These are phyloP conservation scores for Jacaranda mimosifolia DNA, from an alignment of 257 asterid genomes.

Conservation along the genomic window DNA sequence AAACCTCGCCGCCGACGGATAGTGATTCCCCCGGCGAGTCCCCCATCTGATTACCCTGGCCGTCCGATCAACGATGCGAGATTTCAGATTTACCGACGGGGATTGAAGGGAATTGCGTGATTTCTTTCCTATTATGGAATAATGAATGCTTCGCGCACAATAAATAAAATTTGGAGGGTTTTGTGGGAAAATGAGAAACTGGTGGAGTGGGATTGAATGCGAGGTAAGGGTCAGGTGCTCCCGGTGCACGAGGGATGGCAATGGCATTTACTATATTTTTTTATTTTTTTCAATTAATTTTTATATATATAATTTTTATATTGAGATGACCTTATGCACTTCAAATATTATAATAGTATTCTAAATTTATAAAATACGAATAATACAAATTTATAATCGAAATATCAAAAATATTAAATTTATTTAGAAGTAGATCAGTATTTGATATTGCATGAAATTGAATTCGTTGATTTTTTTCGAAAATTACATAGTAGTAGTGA, in stretches of 20 bases:
- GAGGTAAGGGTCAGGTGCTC: not conserved
- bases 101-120: conserved; percentile 24
- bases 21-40: conserved; percentile 56
- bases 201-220: conserved; percentile 32
- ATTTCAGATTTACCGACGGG: conserved; percentile 29
- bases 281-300: too few relatives aligned
- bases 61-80: conserved; percentile 43
- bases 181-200: conserved; percentile 35
- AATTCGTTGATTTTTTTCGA: too few relatives aligned
- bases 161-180: conserved; percentile 28
- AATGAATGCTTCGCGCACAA: conserved; percentile 36
- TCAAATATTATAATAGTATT: too few relatives aligned
- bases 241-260: not conserved
- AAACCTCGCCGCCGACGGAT: conserved; percentile 45
- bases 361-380: too few relatives aligned
- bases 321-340: too few relatives aligned
- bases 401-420: too few relatives aligned
- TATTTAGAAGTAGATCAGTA: too few relatives aligned
- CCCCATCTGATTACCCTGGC: conserved; percentile 54
- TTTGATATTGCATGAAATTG: too few relatives aligned
- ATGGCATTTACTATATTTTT: too few relatives aligned
- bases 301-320: too few relatives aligned
- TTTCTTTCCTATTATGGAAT: conserved; percentile 18
- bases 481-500: too few relatives aligned
- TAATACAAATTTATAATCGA: too few relatives aligned